phyloP scores from a whole-genome alignment of 257 asterid species.

The Solanum pinnatisectum region DNA sequence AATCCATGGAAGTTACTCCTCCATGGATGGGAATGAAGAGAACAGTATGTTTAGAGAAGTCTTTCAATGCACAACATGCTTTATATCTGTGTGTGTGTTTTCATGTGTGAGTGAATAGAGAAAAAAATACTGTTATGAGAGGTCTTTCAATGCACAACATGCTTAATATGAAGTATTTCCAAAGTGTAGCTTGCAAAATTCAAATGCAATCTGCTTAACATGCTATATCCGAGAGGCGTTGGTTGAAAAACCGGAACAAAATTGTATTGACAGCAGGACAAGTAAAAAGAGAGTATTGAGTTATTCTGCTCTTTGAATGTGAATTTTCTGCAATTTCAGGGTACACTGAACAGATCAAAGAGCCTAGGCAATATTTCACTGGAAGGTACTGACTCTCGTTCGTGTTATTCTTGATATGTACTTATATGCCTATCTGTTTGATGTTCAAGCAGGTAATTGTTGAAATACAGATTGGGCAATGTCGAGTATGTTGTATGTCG shows the following conservation, averaged over 20 bases:
- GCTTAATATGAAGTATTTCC: too few relatives aligned
- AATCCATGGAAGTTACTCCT: too few relatives aligned
- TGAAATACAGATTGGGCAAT: constrained; percentile 59
- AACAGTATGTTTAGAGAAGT: too few relatives aligned
- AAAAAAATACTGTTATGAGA: neutral
- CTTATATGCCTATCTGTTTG: neutral
- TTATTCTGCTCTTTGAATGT: neutral
- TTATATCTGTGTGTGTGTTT: neutral
- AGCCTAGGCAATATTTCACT: constrained; percentile 57
- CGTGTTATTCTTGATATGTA: neutral
- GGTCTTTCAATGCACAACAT: too few relatives aligned
- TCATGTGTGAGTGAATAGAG: neutral
- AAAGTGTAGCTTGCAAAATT: neutral
- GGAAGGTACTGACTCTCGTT: constrained; percentile 45
- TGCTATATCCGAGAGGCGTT: neutral
- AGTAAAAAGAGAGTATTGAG: neutral
- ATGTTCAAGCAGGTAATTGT: constrained; percentile 14
- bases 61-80: too few relatives aligned
- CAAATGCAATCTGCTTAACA: neutral
- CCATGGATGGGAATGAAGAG: too few relatives aligned
- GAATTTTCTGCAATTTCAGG: constrained; percentile 25
- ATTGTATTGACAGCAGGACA: neutral
- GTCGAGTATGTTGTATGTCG: constrained; percentile 70
- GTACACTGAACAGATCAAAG: constrained; percentile 51
- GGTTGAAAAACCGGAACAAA: neutral